A percentile compares a stretch with the other conserved stretches of the same genome.
phyloP scores from a whole-genome alignment of 208 protist genomes.

The Strigomonas oncopelti region DNA sequence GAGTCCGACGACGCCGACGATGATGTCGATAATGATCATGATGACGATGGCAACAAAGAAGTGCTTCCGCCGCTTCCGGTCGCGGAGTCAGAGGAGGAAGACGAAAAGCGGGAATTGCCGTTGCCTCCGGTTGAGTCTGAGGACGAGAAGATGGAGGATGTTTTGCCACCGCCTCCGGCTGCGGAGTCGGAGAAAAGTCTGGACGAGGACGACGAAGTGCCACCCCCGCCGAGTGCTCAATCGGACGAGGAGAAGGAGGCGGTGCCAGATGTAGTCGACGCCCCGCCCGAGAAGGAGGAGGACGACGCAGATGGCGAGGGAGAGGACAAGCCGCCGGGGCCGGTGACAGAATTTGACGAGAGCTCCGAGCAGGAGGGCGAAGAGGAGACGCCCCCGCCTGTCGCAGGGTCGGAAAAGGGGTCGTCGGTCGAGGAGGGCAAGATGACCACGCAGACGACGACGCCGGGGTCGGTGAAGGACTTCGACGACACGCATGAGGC shows the following conservation, averaged over 20 bases:
- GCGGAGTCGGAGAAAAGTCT: conserved; percentile 1
- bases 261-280: not conserved
- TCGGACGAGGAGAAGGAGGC: not conserved
- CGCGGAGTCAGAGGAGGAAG: conserved; percentile 5
- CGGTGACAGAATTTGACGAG: not conserved
- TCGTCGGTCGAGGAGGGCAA: not conserved
- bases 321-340: not conserved
- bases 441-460: not conserved
- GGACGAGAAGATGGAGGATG: not conserved
- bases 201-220: not conserved
- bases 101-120: not conserved
- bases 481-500: not conserved
- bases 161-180: not conserved
- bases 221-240: not conserved
- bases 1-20: not conserved
- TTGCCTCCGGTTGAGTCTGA: not conserved
- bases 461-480: too few species aligned
- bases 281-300: not conserved
- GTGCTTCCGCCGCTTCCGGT: not conserved
- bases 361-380: not conserved
- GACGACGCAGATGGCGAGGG: not conserved
- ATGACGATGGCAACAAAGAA: not conserved
- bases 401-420: not conserved
- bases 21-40: not conserved
- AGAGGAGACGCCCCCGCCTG: not conserved